Conservation (phyloP, 2,329 filamentous ascomycete species). For the Phialocephala subalpina region DNA sequence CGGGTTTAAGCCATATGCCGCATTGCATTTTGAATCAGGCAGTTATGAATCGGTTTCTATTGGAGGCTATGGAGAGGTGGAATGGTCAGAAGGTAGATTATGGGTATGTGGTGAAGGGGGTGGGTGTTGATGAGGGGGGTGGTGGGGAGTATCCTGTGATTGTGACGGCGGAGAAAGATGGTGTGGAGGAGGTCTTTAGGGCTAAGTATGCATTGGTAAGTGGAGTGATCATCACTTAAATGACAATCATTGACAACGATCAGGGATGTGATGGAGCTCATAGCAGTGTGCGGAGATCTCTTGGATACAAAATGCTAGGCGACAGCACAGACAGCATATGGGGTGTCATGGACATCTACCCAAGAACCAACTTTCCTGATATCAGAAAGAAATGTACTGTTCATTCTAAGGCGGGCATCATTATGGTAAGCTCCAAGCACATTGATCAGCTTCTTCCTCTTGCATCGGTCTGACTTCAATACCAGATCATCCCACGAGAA, state of each 20-base stretch:
- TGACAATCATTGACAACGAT: conserved; percentile 36
- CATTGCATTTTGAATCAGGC: conserved; percentile 77
- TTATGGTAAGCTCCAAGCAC: conserved; percentile 49
- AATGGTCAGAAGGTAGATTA: conserved; percentile 65
- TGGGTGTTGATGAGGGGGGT: conserved; percentile 59
- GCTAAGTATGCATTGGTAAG: conserved; percentile 39
- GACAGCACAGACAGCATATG: conserved; percentile 64
- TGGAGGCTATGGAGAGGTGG: conserved; percentile 64
- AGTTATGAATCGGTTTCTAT: conserved; percentile 70
- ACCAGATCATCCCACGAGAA: conserved; percentile 65
- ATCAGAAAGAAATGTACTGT: conserved; percentile 65
- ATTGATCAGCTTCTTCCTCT: neutral
- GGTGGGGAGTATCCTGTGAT: conserved; percentile 66
- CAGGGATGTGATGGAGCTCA: conserved; percentile 61
- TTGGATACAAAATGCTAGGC: conserved; percentile 61
- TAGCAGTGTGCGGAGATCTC: conserved; percentile 53
- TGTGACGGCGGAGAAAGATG: conserved; percentile 62
- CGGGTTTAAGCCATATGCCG: conserved; percentile 67
- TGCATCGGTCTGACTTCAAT: neutral
- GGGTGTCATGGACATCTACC: conserved; percentile 65
- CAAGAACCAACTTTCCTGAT: conserved; percentile 66
- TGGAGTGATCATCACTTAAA: conserved; percentile 56
- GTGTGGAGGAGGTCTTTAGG: conserved; percentile 56
- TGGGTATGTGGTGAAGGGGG: conserved; percentile 61
- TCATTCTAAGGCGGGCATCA: conserved; percentile 60